Percentiles rank a stretch among this genome's conserved stretches.
Evolutionary conservation across 352 stramenopile genomes (phyloP).

Genomic region (Phytophthora aleatoria): DNA sequence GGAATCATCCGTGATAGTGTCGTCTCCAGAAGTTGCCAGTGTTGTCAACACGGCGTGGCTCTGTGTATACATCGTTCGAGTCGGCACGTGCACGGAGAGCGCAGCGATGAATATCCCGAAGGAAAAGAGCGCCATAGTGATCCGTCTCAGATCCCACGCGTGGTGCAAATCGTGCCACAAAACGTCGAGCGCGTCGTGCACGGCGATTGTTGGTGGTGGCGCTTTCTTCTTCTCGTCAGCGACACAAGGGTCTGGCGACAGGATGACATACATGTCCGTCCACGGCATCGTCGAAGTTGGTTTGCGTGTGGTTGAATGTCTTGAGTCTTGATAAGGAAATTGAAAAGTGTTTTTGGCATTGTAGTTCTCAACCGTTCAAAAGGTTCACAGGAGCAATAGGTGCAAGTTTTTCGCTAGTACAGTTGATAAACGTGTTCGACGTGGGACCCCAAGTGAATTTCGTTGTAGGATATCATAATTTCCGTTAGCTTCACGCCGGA

Average conservation of each 20-base stretch:
- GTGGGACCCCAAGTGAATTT: no score
- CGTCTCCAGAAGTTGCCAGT: conserved; percentile 43
- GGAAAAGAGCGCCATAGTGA: background rate
- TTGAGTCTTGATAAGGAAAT: background rate
- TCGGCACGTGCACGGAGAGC: conserved; percentile 17
- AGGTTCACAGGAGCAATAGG: no score
- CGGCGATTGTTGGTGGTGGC: background rate
- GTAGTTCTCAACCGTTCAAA: no score
- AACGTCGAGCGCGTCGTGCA: background rate
- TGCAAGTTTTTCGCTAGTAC: no score
- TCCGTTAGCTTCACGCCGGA: no score
- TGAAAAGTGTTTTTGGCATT: background rate
- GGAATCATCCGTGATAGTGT: conserved; percentile 44
- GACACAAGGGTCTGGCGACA: background rate
- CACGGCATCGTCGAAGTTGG: background rate
- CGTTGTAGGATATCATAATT: no score
- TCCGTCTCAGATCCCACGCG: background rate
- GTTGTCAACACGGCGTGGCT: conserved; percentile 34
- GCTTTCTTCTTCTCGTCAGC: background rate
- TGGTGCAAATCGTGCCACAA: background rate
- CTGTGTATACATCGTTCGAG: conserved; percentile 38
- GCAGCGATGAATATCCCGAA: conserved; percentile 29
- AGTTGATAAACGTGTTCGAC: no score
- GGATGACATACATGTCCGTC: background rate
- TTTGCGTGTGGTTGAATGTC: background rate